These are phyloP conservation scores for Lasiosphaeria miniovina DNA, from an alignment of 495 filamentous ascomycete species.

Conservation along the genomic window DNA sequence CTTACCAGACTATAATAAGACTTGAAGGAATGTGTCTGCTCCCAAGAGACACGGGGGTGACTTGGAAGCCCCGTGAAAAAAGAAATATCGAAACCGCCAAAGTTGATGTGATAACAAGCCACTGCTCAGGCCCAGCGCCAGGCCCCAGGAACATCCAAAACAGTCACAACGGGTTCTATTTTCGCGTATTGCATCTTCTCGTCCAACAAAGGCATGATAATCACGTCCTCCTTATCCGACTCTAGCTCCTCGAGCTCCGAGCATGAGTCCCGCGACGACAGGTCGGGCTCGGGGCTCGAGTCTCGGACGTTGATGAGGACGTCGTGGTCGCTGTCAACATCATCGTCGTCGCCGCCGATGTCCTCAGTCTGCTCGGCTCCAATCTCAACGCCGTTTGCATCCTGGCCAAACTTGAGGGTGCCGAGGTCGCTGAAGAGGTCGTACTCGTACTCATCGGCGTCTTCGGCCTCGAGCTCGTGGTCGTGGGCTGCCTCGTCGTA, in stretches of 20 bases:
- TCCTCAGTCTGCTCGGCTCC: conserved; percentile 3
- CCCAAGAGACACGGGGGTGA: too few species aligned
- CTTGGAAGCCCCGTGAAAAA: too few species aligned
- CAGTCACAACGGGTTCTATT: conserved; percentile 8
- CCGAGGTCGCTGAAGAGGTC: conserved; percentile 4
- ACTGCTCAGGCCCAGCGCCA: conserved; percentile 18
- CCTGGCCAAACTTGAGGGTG: background rate
- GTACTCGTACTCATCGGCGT: conserved; percentile 5
- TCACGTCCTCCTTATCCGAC: conserved; percentile 9
- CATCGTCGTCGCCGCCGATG: conserved; percentile 7
- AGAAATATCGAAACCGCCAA: background rate
- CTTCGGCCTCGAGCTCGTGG: conserved; percentile 18
- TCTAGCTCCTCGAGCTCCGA: conserved; percentile 7
- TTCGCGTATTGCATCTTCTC: background rate
- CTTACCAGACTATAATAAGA: too few species aligned
- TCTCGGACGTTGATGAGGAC: conserved; percentile 15
- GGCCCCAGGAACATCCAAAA: conserved; percentile 17
- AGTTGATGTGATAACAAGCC: background rate
- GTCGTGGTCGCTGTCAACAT: conserved; percentile 1
- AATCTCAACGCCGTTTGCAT: conserved; percentile 6
- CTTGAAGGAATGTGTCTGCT: too few species aligned
- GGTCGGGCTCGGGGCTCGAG: conserved; percentile 11
- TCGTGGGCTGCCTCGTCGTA: conserved; percentile 32
- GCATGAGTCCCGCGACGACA: conserved; percentile 4
- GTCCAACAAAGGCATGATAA: background rate